Conservation (phyloP, 2,329 filamentous ascomycete species). For the Ophiostoma populinum region DNA sequence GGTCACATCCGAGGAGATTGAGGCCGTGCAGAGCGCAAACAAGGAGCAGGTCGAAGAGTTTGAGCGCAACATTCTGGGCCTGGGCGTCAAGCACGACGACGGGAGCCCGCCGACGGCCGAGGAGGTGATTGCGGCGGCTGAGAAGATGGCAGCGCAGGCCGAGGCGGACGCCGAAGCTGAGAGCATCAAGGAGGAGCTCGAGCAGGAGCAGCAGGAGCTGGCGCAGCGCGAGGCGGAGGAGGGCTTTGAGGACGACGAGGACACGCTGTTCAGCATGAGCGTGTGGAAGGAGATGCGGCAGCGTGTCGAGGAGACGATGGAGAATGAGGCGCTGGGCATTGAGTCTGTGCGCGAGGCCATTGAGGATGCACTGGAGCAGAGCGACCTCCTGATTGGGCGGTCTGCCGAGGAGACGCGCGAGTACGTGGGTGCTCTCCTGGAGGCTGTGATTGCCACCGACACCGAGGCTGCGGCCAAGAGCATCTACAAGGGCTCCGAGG, state of each 20-base stretch:
- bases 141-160: conserved; percentile 9
- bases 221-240: conserved; percentile 9
- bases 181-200: conserved; percentile 13
- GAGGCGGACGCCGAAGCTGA: conserved; percentile 9
- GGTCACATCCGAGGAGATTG: conserved; percentile 53
- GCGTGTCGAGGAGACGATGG: conserved; percentile 38
- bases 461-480: conserved; percentile 11
- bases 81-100: conserved; percentile 18
- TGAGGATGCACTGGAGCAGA: conserved; percentile 35
- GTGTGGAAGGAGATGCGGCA: conserved; percentile 37
- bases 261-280: conserved; percentile 13
- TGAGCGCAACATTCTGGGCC: conserved; percentile 42
- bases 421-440: conserved; percentile 33
- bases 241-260: conserved; percentile 11
- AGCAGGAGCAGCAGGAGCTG: conserved; percentile 10
- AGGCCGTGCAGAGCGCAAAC: conserved; percentile 52
- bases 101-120: neutral
- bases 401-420: conserved; percentile 27
- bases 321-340: conserved; percentile 37
- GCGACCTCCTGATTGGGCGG: conserved; percentile 30
- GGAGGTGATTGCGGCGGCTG: neutral
- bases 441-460: conserved; percentile 23
- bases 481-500: conserved; percentile 6
- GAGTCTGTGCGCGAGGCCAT: conserved; percentile 35
- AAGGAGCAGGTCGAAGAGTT: conserved; percentile 50